Evolutionary conservation across 192 early-diverging fungal genomes (phyloP), one percentile per base, ranked within the genome.

Genomic region (Entophlyctis helioformis): DNA sequence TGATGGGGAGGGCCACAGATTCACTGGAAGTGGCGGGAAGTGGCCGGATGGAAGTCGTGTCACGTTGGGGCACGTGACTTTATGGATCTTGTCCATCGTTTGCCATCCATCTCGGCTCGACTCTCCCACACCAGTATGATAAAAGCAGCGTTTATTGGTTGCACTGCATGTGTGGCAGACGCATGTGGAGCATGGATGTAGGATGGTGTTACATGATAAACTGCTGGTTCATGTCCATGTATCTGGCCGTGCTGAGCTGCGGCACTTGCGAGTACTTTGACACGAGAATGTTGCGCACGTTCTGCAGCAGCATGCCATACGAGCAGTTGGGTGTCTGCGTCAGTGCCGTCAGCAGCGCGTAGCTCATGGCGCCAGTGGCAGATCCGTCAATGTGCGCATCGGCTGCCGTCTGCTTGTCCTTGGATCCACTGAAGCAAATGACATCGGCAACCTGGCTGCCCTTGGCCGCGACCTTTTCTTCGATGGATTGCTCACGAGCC

Each of bases 341-440:
- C 36, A 66, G 27, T 0, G 48, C 54, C 41, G 49, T 51, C n/a
- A 49, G 42, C 18, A 71, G 61, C 3, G 54, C 59, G 56, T 64
- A 68, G 10, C 45, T 59, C 69, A 71, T 69, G 1, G 69, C 69
- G 9, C 69, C 69, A 0, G 60, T 44, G 16, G 42, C 28, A 50
- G 3, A 11, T 6, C 20, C 54, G 26, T 50, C 54, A 36, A 62
- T 53, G 35, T 34, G 23, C 10, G 67, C 39, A 54, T 84, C 73
- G 18, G 83, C 71, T 4, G 66, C 71, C 20, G 72, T 82, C 55
- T 83, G 81, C 55, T 71, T 64, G 43, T 82, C 78, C 3, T 81
- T 79, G 54, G 80, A 83, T 6, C 78, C 68, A 33, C 69, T 75
- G 48, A 85, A 73, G 68, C 72, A 72, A 39, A 82, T 64, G 15